Conservation (phyloP, 2,329 filamentous ascomycete species). For the Onygenales sp. region DNA sequence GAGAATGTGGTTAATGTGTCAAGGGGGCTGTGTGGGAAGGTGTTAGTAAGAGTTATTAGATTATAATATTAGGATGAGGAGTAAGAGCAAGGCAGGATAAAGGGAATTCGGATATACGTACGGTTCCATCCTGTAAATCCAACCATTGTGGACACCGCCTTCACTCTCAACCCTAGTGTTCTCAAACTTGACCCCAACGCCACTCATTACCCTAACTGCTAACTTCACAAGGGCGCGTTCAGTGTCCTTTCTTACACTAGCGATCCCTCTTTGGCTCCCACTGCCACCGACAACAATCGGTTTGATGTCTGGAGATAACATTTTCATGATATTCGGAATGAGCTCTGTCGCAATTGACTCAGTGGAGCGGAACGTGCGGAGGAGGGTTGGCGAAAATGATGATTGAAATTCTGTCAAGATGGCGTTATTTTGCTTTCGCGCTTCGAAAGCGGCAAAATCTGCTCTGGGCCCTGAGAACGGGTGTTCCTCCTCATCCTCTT, state of each 20-base stretch:
- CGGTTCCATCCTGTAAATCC: slow-evolving; percentile 93
- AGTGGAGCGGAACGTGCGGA: slow-evolving; percentile 67
- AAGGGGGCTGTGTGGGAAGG: slow-evolving; percentile 43
- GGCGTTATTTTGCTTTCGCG: slow-evolving; percentile 66
- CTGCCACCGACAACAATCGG: slow-evolving; percentile 74
- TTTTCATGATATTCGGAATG: slow-evolving; percentile 71
- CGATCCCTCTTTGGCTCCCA: slow-evolving; percentile 55
- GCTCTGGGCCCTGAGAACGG: slow-evolving; percentile 78
- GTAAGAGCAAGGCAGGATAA: background rate
- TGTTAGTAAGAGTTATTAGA: background rate
- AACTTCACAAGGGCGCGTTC: slow-evolving; percentile 74
- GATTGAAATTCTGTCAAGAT: slow-evolving; percentile 65
- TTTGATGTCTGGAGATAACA: slow-evolving; percentile 82
- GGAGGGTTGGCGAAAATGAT: slow-evolving; percentile 60
- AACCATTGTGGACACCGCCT: slow-evolving; percentile 51
- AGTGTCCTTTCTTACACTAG: slow-evolving; percentile 76
- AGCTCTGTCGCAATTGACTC: slow-evolving; percentile 73
- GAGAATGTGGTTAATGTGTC: slow-evolving; percentile 65
- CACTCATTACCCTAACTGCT: slow-evolving; percentile 73
- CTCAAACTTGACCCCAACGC: slow-evolving; percentile 71
- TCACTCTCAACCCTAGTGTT: slow-evolving; percentile 69
- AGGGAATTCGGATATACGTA: slow-evolving; percentile 41
- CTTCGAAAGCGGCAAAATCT: slow-evolving; percentile 71
- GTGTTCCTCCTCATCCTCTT: slow-evolving; percentile 42
- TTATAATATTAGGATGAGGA: background rate